Base-by-base conservation (phyloP, 345 rosid genomes). In the Murraya paniculata region DNA sequence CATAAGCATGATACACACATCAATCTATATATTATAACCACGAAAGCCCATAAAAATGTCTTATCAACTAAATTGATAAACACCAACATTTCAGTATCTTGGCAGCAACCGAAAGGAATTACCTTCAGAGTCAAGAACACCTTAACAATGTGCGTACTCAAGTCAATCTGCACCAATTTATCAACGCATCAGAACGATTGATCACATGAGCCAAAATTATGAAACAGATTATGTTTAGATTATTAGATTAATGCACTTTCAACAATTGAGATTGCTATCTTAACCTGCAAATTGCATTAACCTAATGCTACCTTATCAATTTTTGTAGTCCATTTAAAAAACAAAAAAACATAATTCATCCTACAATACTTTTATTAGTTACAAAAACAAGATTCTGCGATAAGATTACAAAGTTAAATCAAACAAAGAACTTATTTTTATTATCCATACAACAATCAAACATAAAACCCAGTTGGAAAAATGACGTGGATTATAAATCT, bases 101-200 rank as follows among this genome's bases (percentile, higher is more conserved):
- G 10, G 11, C 45, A 59, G 1, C 31, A 36, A 68, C 18, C 16
- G 31, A 35, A 64, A 64, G 16, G 60, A 35, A 58, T 55, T 91
- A 94, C 99, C 99, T 93, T 94, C 79, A 97, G 71, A 78, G 94
- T 97, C 87, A 94, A 84, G 88, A 84, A 97, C 78, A 89, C 90
- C 83, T 86, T 93, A 58, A 94, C 87, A 78, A 97, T 92, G 72
- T 97, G 99, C 0, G 98, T 89, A 81, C 84, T 86, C 87, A 94
- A 83, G 88, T 97, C 99, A 80, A 96, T 94, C 99, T 96, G 98
- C 89, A 84, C 71, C 61, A 74, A 83, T 80, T 45, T 45, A 61
- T 69, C 66, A 78, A 19, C 18, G 27, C 78, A 78, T 77, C 78
- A 74, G 64, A 64, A 27, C 28, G 9, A 68, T 27, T n/a, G 25